These are phyloP conservation scores for Exserohilum turcica DNA, from an alignment of 2,329 filamentous ascomycete genomes.

Conservation along the genomic window DNA sequence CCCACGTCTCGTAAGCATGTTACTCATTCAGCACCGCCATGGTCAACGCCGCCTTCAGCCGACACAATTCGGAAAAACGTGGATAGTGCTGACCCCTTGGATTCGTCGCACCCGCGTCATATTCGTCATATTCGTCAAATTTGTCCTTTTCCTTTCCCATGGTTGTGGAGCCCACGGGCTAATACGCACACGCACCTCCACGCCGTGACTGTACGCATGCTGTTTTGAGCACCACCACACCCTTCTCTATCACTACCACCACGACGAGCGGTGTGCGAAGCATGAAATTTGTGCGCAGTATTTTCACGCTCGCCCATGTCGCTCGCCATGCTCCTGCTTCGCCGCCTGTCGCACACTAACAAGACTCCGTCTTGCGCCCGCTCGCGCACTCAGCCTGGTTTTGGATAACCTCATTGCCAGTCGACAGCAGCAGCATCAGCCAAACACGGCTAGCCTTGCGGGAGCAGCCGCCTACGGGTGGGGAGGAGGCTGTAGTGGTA, in stretches of 20 bases:
- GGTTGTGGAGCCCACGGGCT: slow-evolving; percentile 22
- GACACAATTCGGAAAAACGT: slow-evolving; percentile 14
- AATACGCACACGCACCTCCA: slow-evolving; percentile 4
- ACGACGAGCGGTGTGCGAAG: not conserved
- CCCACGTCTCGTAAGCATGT: slow-evolving; percentile 41
- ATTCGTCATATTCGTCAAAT: slow-evolving; percentile 26
- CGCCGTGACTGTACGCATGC: slow-evolving; percentile 2
- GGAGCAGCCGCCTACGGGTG: slow-evolving; percentile 26
- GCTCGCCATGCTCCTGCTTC: too few relatives aligned
- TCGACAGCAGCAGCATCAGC: not conserved
- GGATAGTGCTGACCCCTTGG: slow-evolving; percentile 24
- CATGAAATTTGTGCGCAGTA: not conserved
- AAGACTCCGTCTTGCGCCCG: not conserved
- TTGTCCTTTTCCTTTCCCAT: slow-evolving; percentile 6
- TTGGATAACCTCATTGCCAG: not conserved
- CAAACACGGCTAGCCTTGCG: slow-evolving; percentile 24
- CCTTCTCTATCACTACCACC: not conserved
- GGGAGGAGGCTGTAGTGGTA: too few relatives aligned
- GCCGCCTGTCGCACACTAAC: too few relatives aligned
- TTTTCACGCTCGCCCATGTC: too few relatives aligned
- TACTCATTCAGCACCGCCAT: slow-evolving; percentile 23
- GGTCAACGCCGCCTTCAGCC: slow-evolving; percentile 18
- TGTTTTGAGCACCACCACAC: not conserved
- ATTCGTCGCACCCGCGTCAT: slow-evolving; percentile 30
- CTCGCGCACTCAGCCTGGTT: not conserved